Conservation (phyloP, 371 early-diverging fungal species). For the Zancudomyces culisetae region DNA sequence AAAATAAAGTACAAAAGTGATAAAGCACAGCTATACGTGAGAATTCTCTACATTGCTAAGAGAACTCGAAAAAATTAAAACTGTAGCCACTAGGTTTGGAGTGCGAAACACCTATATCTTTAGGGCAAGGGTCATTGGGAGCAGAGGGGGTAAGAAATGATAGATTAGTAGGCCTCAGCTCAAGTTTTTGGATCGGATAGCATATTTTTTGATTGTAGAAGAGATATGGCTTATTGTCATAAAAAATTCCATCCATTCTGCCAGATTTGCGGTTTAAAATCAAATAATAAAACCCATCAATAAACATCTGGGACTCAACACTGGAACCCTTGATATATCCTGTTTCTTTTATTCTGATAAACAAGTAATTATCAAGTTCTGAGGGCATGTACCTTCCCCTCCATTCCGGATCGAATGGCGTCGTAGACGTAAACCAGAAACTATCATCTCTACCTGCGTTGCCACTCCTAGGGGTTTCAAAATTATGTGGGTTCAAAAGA, state of each 20-base stretch:
- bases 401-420: not conserved
- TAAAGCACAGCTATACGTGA: too few relatives aligned
- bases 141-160: too few relatives aligned
- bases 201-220: not conserved
- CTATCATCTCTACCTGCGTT: not conserved
- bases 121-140: not conserved
- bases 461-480: too few relatives aligned
- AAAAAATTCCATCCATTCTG: conserved; percentile 25
- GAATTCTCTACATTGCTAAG: too few relatives aligned
- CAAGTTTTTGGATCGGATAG: not conserved
- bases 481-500: not conserved
- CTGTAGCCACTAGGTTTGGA: not conserved
- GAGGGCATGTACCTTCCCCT: conserved; percentile 18
- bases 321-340: conserved; percentile 29
- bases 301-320: conserved; percentile 30
- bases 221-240: not conserved
- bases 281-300: conserved; percentile 37
- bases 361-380: conserved; percentile 26
- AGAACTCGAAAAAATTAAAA: not conserved
- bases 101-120: not conserved
- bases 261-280: conserved; percentile 31
- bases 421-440: not conserved
- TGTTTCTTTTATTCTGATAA: conserved; percentile 42
- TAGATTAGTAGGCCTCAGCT: not conserved
- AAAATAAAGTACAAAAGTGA: too few relatives aligned